Conservation (phyloP, 2,329 filamentous ascomycete genomes). For the Neurospora crassa region DNA sequence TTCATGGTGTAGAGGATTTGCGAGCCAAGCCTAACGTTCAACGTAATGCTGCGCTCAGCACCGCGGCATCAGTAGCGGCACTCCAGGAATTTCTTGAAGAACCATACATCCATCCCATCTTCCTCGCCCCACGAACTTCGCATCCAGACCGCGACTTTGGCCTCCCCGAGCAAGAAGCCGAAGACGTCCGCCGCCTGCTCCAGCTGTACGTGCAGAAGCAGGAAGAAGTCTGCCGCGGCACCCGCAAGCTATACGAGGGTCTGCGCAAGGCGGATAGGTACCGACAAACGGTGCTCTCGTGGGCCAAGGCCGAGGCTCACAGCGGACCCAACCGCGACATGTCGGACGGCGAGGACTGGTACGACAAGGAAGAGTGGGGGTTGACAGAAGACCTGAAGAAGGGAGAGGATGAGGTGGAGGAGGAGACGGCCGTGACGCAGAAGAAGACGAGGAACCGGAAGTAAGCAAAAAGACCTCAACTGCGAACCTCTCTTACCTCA, state of each 20-base stretch:
- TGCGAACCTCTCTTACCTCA: neutral
- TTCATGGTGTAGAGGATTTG: neutral
- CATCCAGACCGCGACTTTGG: conserved; percentile 61
- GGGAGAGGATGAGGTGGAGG: conserved; percentile 74
- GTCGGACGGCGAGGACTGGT: conserved; percentile 86
- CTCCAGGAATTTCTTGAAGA: conserved; percentile 23
- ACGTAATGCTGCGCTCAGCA: neutral
- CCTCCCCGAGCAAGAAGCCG: conserved; percentile 63
- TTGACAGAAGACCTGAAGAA: conserved; percentile 68
- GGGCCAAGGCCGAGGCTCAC: conserved; percentile 72
- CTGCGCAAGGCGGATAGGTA: conserved; percentile 64
- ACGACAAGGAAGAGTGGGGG: conserved; percentile 72
- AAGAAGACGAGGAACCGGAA: conserved; percentile 53
- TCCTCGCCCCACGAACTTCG: conserved; percentile 52
- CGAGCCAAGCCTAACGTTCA: neutral
- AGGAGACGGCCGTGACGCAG: conserved; percentile 51
- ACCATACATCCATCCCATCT: conserved; percentile 64
- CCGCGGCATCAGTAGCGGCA: conserved; percentile 7
- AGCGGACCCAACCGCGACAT: conserved; percentile 57
- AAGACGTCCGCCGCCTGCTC: conserved; percentile 65
- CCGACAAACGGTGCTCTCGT: conserved; percentile 60
- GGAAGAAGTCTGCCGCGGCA: conserved; percentile 68
- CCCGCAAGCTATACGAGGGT: conserved; percentile 58
- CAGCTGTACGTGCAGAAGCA: conserved; percentile 77
- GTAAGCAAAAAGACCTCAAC: conserved; percentile 16